These are phyloP conservation scores for Ophioceras dolichostomum DNA, from an alignment of 2,329 filamentous ascomycete species.

Conservation along the genomic window DNA sequence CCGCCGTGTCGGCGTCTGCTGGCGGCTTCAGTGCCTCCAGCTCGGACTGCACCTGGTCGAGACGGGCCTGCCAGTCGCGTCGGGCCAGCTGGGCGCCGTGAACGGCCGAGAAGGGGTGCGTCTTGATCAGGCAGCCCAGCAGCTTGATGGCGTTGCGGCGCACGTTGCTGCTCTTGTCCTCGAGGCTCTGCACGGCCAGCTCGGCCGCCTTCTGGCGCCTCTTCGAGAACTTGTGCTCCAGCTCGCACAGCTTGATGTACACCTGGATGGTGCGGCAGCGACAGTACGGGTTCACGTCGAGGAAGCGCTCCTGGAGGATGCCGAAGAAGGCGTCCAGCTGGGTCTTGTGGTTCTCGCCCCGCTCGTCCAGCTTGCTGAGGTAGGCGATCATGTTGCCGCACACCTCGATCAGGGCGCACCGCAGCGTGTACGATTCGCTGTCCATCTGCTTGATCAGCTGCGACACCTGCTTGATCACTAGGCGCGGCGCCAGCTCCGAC, in stretches of 20 bases:
- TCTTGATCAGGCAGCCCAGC: conserved; percentile 76
- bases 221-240: conserved; percentile 95
- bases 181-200: conserved; percentile 74
- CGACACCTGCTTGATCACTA: conserved; percentile 97
- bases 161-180: conserved; percentile 98
- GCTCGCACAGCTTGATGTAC: conserved; percentile 78
- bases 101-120: conserved; percentile 86
- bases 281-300: conserved; percentile 95
- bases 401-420: conserved; percentile 90
- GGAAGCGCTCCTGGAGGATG: conserved; percentile 87
- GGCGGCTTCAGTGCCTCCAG: conserved; percentile 73
- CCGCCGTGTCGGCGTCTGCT: conserved; percentile 58
- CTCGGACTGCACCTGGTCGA: conserved; percentile 75
- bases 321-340: conserved; percentile 97
- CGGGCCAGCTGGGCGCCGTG: conserved; percentile 77
- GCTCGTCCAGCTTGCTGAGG: conserved; percentile 82
- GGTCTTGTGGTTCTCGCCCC: conserved; percentile 83
- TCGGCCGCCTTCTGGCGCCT: conserved; percentile 78
- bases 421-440: conserved; percentile 91
- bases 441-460: conserved; percentile 89
- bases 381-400: conserved; percentile 91
- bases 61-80: conserved; percentile 72
- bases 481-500: conserved; percentile 78
- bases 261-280: conserved; percentile 87
- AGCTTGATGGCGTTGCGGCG: conserved; percentile 91